Evolutionary conservation across 192 early-diverging fungal genomes (phyloP).

Genomic region (Thamnidium elegans): DNA sequence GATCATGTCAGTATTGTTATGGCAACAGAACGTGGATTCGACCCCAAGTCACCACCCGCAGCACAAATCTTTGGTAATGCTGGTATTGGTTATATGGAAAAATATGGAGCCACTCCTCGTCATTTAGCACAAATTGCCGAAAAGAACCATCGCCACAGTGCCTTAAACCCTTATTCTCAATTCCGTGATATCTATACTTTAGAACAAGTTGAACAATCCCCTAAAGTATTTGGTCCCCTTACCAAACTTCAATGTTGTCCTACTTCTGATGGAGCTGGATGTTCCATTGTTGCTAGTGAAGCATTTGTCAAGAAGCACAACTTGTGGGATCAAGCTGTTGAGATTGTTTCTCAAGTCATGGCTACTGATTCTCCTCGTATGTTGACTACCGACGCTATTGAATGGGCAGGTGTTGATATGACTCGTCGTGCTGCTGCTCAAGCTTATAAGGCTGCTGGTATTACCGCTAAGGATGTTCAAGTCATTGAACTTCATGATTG

Average conservation of each 20-base stretch:
- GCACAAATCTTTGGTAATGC: slow-evolving; percentile 75
- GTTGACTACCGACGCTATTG: slow-evolving; percentile 49
- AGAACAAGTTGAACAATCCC: slow-evolving; percentile 60
- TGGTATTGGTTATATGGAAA: slow-evolving; percentile 66
- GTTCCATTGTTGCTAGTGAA: slow-evolving; percentile 64
- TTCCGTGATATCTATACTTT: slow-evolving; percentile 60
- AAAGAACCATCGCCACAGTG: slow-evolving; percentile 70
- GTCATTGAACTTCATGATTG: slow-evolving; percentile 78
- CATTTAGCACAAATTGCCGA: slow-evolving; percentile 68
- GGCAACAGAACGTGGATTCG: slow-evolving; percentile 54
- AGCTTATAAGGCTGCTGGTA: slow-evolving; percentile 55
- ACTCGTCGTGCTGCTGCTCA: slow-evolving; percentile 59
- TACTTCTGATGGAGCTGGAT: slow-evolving; percentile 69
- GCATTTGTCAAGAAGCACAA: slow-evolving; percentile 60
- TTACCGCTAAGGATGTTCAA: slow-evolving; percentile 57
- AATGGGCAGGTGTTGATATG: slow-evolving; percentile 68
- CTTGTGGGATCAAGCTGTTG: slow-evolving; percentile 61
- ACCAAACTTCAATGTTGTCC: slow-evolving; percentile 76
- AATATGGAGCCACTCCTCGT: slow-evolving; percentile 54
- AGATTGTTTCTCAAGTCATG: slow-evolving; percentile 66
- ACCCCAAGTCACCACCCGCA: slow-evolving; percentile 51
- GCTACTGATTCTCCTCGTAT: slow-evolving; percentile 69
- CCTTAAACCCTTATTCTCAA: slow-evolving; percentile 70
- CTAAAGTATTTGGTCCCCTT: slow-evolving; percentile 65
- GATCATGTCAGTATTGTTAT: slow-evolving; percentile 58